Evolutionary conservation across 1,284 basidiomycete genomes (phyloP).

Genomic region (Coriolopsis trogii): DNA sequence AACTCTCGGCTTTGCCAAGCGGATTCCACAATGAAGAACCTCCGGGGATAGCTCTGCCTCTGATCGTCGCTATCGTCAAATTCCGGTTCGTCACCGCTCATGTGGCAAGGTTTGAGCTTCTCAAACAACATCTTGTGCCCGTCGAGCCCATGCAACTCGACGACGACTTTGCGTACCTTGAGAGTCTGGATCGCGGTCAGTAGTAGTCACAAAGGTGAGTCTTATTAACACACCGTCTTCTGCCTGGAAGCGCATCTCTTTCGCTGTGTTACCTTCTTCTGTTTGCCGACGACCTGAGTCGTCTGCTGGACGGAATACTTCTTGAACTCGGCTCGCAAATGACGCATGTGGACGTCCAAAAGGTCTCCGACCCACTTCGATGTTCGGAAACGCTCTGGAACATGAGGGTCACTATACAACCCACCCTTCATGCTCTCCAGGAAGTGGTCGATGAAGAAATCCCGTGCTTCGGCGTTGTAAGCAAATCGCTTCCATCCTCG

Average conservation of each 20-base stretch:
- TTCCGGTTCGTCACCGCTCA: slow-evolving; percentile 6
- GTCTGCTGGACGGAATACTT: not conserved
- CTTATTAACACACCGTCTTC: not conserved
- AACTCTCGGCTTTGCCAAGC: slow-evolving; percentile 7
- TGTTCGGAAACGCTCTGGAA: not conserved
- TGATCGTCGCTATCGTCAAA: not conserved
- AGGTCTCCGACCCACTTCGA: not conserved
- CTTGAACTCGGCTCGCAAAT: not conserved
- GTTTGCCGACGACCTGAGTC: not conserved
- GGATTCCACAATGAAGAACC: slow-evolving; percentile 3
- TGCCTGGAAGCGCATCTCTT: not conserved
- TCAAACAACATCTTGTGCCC: not conserved
- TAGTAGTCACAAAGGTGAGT: not conserved
- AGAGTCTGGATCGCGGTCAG: not conserved
- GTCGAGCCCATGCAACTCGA: not conserved
- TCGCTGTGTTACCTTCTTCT: too few species aligned
- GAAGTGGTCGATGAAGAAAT: not conserved
- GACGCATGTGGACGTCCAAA: not conserved
- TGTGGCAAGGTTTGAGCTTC: slow-evolving; percentile 3
- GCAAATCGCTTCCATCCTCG: not conserved
- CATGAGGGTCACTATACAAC: not conserved
- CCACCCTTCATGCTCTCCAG: not conserved
- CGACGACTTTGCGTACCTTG: not conserved
- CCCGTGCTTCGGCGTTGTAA: not conserved
- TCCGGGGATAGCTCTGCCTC: not conserved